Evolutionary conservation across 495 filamentous ascomycete genomes (phyloP).

Genomic region (Lasiosphaeris hirsuta): DNA sequence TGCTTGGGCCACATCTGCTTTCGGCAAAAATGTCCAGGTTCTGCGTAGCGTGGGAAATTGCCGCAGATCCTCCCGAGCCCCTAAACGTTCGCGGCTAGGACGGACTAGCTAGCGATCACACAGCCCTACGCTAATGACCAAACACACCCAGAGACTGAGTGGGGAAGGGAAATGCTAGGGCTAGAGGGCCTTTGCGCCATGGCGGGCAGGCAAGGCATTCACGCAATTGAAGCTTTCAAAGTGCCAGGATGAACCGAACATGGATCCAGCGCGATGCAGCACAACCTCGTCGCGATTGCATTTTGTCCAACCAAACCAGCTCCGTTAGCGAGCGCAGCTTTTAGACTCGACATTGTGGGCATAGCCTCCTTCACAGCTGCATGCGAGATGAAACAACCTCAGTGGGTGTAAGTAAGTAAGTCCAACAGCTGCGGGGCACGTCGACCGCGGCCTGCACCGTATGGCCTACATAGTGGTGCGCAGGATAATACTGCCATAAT

Average conservation of each 20-base stretch:
- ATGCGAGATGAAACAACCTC: conserved; percentile 7
- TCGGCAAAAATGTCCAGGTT: not conserved
- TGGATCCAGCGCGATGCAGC: not conserved
- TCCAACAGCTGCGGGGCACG: not conserved
- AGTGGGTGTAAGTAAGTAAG: not conserved
- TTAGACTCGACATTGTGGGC: not conserved
- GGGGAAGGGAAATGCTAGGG: not conserved
- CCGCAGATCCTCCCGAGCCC: too few relatives aligned
- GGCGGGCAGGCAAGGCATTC: too few relatives aligned
- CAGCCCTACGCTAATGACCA: conserved; percentile 11
- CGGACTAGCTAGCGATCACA: not conserved
- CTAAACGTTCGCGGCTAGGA: not conserved
- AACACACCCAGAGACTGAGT: not conserved
- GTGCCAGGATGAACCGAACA: too few relatives aligned
- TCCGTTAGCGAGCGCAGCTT: not conserved
- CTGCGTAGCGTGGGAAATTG: too few relatives aligned
- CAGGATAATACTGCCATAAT: too few relatives aligned
- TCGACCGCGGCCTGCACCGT: not conserved
- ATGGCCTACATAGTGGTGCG: not conserved
- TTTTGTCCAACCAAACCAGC: not conserved
- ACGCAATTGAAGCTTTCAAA: too few relatives aligned
- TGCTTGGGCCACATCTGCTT: not conserved
- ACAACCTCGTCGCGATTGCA: not conserved
- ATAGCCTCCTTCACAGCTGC: conserved; percentile 6
- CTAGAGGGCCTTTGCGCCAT: too few relatives aligned